Conservation (phyloP, 768 basidiomycete species). For the Hemileccinum rubropunctum region DNA sequence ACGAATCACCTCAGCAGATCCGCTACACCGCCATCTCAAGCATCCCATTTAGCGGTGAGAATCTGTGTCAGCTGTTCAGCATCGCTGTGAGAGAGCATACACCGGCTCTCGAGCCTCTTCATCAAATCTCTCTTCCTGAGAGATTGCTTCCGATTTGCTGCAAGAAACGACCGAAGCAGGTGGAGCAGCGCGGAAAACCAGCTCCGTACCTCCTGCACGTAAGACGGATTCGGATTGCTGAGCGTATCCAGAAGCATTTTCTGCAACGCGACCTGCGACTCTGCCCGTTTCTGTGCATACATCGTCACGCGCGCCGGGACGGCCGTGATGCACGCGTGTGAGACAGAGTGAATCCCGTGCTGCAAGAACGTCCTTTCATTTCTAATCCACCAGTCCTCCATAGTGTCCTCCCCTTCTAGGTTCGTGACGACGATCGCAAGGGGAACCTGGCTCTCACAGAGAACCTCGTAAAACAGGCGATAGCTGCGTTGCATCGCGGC, state of each 20-base stretch:
- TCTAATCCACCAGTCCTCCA: slow-evolving; percentile 14
- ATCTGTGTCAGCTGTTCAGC: too few relatives aligned
- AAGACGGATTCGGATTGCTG: neutral
- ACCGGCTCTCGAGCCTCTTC: too few relatives aligned
- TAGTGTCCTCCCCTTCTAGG: slow-evolving; percentile 2
- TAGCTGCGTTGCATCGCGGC: slow-evolving; percentile 6
- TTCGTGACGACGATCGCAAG: slow-evolving; percentile 14
- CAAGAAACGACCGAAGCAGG: too few relatives aligned
- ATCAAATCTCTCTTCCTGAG: too few relatives aligned
- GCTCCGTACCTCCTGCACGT: neutral
- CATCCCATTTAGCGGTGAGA: too few relatives aligned
- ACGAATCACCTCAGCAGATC: too few relatives aligned
- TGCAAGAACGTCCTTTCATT: neutral
- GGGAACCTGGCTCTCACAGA: slow-evolving; percentile 7
- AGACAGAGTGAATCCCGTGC: neutral
- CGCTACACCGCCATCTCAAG: too few relatives aligned
- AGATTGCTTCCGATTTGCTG: too few relatives aligned
- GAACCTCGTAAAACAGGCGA: slow-evolving; percentile 12
- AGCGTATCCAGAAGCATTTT: neutral
- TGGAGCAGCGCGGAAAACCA: neutral
- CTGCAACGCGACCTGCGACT: neutral
- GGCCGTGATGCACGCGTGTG: slow-evolving; percentile 13
- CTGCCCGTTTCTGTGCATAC: neutral
- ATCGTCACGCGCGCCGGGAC: neutral
- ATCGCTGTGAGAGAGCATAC: too few relatives aligned